Evolutionary conservation across 768 basidiomycete species (phyloP), one percentile per base, ranked within the genome.

Genomic region (Leccinum subgranulosum): DNA sequence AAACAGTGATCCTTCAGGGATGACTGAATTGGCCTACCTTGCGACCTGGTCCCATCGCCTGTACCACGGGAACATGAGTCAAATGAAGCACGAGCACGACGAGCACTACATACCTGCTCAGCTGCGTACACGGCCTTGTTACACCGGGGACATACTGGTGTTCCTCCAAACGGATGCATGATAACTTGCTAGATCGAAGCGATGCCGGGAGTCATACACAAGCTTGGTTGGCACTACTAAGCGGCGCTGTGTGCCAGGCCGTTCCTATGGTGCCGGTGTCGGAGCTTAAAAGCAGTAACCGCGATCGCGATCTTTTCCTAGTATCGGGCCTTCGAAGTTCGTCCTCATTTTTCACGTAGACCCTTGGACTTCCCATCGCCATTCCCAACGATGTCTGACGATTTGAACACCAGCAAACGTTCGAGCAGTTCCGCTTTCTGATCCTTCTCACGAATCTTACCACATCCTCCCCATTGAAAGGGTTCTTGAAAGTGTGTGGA

Each of bases 1-100:
- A 15, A 34, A 60, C 15, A 14, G 50, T 36, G 47, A 60, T 49
- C 51, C 27, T 49, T 54, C 34, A 39, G 31, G 25, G 33, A 25
- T 31, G 47, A 49, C 34, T 45, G 52, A 55, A 58, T 57, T 21
- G 28, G 62, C 82, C 66, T 67, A 92, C 93, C 84, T 88, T 93
- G 69, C 93, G 83, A 23, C 89, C 93, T 53, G 93, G 93, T 19
- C 93, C 93, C 78, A 94, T 84, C 29, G 83, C 83, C 89, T 92
- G 63, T 56, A 53, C 60, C 58, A 65, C 49, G 64, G 6, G 43
- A 14, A 29, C 8, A 59, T 60, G 39, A 57, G 50, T 53, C 23
- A 17, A 54, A 41, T 48, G 49, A 29, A 29, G 31, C 19, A 45
- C 33, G 53, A 14, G 36, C 19, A 61, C 14, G 11, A 34, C 15